Evolutionary conservation across 352 stramenopile genomes (phyloP), one percentile per base, ranked within the genome.

Genomic region (Aphanomyces euteiches): DNA sequence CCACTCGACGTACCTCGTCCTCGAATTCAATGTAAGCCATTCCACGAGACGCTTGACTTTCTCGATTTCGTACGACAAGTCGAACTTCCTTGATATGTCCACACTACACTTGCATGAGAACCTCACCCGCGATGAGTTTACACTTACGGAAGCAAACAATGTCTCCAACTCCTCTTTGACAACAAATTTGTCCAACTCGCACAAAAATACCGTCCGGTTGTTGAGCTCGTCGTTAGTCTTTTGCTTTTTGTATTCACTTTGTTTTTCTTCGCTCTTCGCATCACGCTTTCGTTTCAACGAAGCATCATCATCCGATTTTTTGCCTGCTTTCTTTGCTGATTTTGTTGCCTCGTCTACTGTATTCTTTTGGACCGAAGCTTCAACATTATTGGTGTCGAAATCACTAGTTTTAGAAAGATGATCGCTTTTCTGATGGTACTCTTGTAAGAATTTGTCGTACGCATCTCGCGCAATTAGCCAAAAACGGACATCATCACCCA

Each of bases 11-110:
- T 67, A 67, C 59, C 40, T 53, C 39, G 4, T 15, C 13, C 10
- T 67, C 59, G 38, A 67, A 67, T 15, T 67, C 59, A 34, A 67
- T 45, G 59, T 67, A 67, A 10, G 59, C 59, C 59, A 67, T 67
- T 12, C 59, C 59, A 3, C 59, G 39, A 12, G 59, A 67, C 28
- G 59, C 59, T 56, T 67, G 38, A 45, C 59, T 67, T 54, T 67
- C 59, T 53, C 59, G 59, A 50, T 67, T 67, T 6, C 59, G 59
- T 1, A 56, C 19, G 7, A 67, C 19, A 5, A 67, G 15, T n/a
- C 59, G 59, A 19, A 67, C 41, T 10, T 67, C 59, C 3, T 17
- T 41, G 10, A 67, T 40, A 4, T 48, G 6, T 5, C 59, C 59
- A 34, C 59, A 67, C 59, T 67, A 67, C 2, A 36, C 13, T 37